Base-by-base conservation (phyloP, 768 basidiomycete species). In the Leccinum broughii region DNA sequence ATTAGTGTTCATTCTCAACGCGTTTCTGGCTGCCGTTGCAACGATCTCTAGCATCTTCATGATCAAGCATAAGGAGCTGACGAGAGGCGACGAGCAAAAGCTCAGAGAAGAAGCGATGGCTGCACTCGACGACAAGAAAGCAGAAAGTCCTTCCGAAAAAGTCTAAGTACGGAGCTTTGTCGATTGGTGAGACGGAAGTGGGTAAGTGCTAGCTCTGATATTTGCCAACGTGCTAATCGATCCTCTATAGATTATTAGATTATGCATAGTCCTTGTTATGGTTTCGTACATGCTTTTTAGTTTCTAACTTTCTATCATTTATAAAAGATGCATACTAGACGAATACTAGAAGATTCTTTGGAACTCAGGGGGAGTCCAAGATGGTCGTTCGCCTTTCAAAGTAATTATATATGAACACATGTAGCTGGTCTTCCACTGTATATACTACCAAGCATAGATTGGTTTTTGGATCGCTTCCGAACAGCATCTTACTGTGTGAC, bases 31-130 rank as follows among this genome's bases (percentile, higher is more conserved):
- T 6, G 82, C 78, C 1, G 57, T 83, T 1, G 85, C 85, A 4
- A 81, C 82, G n/a, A 66, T 86, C 30, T 73, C 83, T 17, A 82
- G 83, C 59, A 68, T 87, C 13, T 62, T 83, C 51, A 81, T 89
- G 78, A 86, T 88, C 65, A 82, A 82, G 59, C 83, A 86, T 62
- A 80, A 83, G 58, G 81, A 87, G 30, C 73, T 90, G 39, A 82
- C 79, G 35, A 73, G 86, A 39, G 80, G 70, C 2, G 88, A 88
- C 66, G 85, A 87, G 35, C 80, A 78, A 17, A 67, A 72, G 57
- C 72, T 84, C n/a, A 77, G 77, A 60, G 77, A 78, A 37, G 72
- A 77, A 55, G 80, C 78, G 13, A 70, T 68, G 59, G 51, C 53
- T 9, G 51, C 54, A 11, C 57, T 66, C 44, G 28, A 28, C n/a